phyloP scores from a whole-genome alignment of 208 protist genomes.

The Balamuthia mandrillaris region DNA sequence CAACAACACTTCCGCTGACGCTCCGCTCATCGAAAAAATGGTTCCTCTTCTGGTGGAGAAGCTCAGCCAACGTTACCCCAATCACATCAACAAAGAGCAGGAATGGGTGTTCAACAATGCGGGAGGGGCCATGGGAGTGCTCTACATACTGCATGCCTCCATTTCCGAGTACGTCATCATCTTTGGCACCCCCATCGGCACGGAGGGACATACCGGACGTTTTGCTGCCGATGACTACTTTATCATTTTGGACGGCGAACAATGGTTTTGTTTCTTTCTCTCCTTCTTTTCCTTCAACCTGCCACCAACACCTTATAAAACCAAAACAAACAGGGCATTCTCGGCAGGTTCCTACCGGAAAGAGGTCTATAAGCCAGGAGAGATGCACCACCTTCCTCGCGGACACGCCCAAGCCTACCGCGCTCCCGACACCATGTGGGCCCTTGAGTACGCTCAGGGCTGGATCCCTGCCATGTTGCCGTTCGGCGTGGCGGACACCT shows the following conservation, averaged over 20 bases:
- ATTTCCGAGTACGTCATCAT: constrained; percentile 61
- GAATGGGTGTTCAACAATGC: constrained; percentile 59
- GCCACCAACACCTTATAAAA: background rate
- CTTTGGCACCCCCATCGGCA: constrained; percentile 54
- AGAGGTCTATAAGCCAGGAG: constrained; percentile 44
- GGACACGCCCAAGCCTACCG: constrained; percentile 42
- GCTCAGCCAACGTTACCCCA: constrained; percentile 39
- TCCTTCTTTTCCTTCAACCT: background rate
- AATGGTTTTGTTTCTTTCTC: too few species aligned
- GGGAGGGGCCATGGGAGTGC: constrained; percentile 50
- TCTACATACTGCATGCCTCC: constrained; percentile 54
- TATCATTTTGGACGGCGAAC: constrained; percentile 53
- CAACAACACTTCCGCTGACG: background rate
- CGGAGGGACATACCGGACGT: constrained; percentile 52
- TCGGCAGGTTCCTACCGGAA: too few species aligned
- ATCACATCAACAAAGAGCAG: constrained; percentile 43
- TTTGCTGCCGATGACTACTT: constrained; percentile 59
- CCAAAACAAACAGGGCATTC: background rate
- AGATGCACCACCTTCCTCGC: constrained; percentile 44
- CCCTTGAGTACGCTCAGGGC: constrained; percentile 53
- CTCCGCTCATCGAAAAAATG: too few species aligned
- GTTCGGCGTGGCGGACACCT: constrained; percentile 49
- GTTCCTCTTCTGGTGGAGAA: constrained; percentile 21
- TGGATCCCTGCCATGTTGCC: constrained; percentile 50
- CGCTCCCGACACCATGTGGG: constrained; percentile 56